Base-by-base conservation (phyloP, 2,329 filamentous ascomycete genomes). In the Pseudogymnoascus sp. region DNA sequence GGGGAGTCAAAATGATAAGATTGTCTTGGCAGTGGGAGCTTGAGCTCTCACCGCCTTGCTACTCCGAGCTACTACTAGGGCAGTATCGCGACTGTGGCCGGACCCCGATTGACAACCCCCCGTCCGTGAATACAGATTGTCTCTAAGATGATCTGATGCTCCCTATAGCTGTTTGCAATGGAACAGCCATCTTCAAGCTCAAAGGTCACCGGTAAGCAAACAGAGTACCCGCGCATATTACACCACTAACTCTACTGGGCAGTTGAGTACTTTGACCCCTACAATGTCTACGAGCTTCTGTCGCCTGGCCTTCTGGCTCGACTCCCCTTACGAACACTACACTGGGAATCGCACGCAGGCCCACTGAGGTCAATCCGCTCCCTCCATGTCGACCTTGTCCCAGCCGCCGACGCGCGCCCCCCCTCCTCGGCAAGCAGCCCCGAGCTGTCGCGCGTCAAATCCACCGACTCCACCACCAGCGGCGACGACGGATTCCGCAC, bases 231-330 rank as follows among this genome's bases (percentile, higher is more conserved):
- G 12, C 21, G 43, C n/a, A 39, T 31, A 37, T 45, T 7, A 14
- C 49, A 33, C 3, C 49, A 21, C 49, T 55, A 33, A 55, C 49
- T 33, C 26, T 3, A 55, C n/a, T 2, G 5, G 10, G 29, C 86
- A 96, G 92, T 97, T 78, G 92, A 97, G 80, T 99, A 96, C 78
- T 91, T 90, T 78, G 94, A 99, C 77, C 93, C 94, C 61, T 89
- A 91, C 73, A 88, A 90, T 70, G 83, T 97, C 66, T 97, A 93
- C 76, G 86, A 90, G 64, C 82, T 93, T 61, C 80, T 97, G 45
- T 87, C 89, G 10, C 85, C 90, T 2, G 86, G 92, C 63, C 80
- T 99, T 63, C 81, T 89, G 41, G 81, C 89, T 43, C 88, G 90
- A 62, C 81, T 97, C 0, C 94, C 94, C 35, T 81, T 99, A 38